Evolutionary conservation across 495 filamentous ascomycete genomes (phyloP).

Genomic region (Peziza echinospora): DNA sequence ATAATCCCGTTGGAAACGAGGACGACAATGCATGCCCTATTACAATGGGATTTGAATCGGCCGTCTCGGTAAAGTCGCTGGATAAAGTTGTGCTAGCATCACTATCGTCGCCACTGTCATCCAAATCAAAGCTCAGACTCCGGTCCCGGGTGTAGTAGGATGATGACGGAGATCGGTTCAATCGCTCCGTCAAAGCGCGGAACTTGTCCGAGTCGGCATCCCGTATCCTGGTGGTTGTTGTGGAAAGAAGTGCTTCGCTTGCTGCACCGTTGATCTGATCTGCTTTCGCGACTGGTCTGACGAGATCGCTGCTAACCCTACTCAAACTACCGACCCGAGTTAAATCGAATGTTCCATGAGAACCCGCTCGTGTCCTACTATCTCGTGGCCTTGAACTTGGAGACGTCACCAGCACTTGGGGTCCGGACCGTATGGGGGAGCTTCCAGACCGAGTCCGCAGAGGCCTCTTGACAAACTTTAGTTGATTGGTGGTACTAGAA

Average conservation of each 20-base stretch:
- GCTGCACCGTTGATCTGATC: not conserved
- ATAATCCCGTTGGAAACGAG: constrained; percentile 1
- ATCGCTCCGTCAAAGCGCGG: constrained; percentile 3
- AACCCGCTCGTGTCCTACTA: not conserved
- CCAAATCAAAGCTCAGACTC: constrained; percentile 24
- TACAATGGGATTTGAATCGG: constrained; percentile 28
- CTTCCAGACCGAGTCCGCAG: constrained; percentile 69
- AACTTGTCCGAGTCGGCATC: not conserved
- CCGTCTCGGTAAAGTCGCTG: constrained; percentile 46
- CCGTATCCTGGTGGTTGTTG: not conserved
- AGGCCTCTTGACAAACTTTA: constrained; percentile 89
- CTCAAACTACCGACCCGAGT: not conserved
- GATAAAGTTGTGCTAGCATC: constrained; percentile 38
- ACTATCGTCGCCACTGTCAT: constrained; percentile 40
- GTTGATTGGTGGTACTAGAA: constrained; percentile 46
- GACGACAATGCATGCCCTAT: constrained; percentile 17
- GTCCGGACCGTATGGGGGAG: constrained; percentile 48
- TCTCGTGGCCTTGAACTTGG: constrained; percentile 13
- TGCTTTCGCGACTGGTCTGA: not conserved
- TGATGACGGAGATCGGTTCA: not conserved
- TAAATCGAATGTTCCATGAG: constrained; percentile 1
- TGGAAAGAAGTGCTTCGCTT: not conserved
- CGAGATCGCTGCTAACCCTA: not conserved
- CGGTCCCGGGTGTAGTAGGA: not conserved
- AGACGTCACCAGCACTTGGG: constrained; percentile 35